Percentiles rank a stretch among this genome's conserved stretches.
Evolutionary conservation across 306 rosid genomes (phyloP).

Genomic region (Ammopiptanthus mongolicus): DNA sequence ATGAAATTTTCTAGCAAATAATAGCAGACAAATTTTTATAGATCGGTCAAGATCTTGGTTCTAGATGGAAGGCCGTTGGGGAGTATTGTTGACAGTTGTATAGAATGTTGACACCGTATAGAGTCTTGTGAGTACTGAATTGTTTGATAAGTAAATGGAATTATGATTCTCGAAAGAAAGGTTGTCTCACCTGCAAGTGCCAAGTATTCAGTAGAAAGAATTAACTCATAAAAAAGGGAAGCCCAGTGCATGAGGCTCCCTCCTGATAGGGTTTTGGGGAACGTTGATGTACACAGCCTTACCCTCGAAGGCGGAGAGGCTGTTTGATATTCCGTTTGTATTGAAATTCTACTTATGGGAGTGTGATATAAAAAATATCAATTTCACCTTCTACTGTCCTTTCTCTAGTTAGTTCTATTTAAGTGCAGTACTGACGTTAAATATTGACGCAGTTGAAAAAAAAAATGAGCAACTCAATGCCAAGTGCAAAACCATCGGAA

Average conservation of each 20-base stretch:
- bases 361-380: neutral
- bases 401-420: neutral
- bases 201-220: neutral
- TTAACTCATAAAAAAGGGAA: too few relatives aligned
- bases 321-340: neutral
- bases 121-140: neutral
- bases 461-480: conserved; percentile 65
- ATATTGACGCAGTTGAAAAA: conserved; percentile 53
- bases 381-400: neutral
- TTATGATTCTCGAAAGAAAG: neutral
- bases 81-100: neutral
- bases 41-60: neutral
- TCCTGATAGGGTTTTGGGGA: too few relatives aligned
- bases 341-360: neutral
- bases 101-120: neutral
- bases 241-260: too few relatives aligned
- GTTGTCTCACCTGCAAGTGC: neutral
- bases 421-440: neutral
- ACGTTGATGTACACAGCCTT: too few relatives aligned
- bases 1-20: neutral
- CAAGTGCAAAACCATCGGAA: conserved; percentile 29
- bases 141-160: neutral
- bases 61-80: neutral
- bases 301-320: too few relatives aligned
- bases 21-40: neutral